Evolutionary conservation across 257 asterid species (phyloP).

Genomic region (Thymus mandschuricus): DNA sequence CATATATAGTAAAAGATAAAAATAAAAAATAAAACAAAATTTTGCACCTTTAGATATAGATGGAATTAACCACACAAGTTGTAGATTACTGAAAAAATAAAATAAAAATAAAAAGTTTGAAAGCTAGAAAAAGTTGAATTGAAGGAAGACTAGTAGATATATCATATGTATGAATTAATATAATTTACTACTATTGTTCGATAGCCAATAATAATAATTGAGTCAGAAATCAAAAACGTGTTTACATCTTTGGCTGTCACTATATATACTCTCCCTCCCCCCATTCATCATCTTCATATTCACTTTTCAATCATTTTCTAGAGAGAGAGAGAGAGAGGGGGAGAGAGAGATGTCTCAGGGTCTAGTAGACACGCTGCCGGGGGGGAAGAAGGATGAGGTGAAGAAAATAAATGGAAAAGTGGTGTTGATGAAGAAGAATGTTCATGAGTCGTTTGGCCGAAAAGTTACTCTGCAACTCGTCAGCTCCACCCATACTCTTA

Average conservation of each 20-base stretch:
- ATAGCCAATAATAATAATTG: no score
- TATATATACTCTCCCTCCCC: background rate
- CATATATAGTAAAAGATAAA: no score
- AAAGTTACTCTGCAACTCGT: conserved; percentile 55
- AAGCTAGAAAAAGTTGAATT: no score
- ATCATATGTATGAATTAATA: no score
- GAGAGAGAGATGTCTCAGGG: conserved; percentile 34
- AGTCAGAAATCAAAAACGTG: background rate
- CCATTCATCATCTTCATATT: background rate
- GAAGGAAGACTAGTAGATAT: background rate
- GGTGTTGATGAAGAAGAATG: conserved; percentile 61
- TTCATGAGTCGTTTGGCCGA: conserved; percentile 51
- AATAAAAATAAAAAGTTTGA: no score
- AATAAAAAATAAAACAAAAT: no score
- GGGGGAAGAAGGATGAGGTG: conserved; percentile 2
- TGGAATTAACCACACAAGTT: no score
- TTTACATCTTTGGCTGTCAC: background rate
- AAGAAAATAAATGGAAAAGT: conserved; percentile 51
- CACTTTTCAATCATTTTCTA: background rate
- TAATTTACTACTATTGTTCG: no score
- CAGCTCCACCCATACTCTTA: conserved; percentile 24
- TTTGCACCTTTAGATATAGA: no score
- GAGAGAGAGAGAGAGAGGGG: background rate
- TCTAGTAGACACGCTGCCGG: conserved; percentile 16
- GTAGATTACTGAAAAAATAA: no score